Conservation (phyloP, 805 yeast genomes). For the Hanseniaspora occidentalis region DNA sequence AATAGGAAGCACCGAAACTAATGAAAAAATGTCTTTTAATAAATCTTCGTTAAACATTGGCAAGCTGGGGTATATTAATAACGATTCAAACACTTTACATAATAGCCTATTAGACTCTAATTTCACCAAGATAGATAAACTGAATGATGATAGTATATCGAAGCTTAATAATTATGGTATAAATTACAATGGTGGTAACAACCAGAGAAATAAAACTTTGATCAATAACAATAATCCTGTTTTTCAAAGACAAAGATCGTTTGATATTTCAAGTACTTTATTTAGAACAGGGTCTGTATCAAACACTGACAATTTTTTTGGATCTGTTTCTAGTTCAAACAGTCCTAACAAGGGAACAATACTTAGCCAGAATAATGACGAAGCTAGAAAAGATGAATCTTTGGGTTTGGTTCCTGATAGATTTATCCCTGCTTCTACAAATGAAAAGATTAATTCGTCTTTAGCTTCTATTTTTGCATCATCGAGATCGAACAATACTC, state of each 20-base stretch:
- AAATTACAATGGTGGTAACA: not conserved
- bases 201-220: not conserved
- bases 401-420: constrained; percentile 1
- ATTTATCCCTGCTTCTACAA: not conserved
- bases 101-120: too few relatives aligned
- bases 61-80: too few relatives aligned
- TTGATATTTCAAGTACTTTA: not conserved
- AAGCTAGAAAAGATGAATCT: too few relatives aligned
- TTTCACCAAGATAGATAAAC: too few relatives aligned
- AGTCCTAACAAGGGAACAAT: too few relatives aligned
- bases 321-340: too few relatives aligned
- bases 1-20: not conserved
- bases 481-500: constrained; percentile 1
- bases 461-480: not conserved
- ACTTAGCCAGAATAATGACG: too few relatives aligned
- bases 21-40: too few relatives aligned
- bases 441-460: not conserved
- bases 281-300: not conserved
- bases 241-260: not conserved
- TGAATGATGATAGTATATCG: too few relatives aligned
- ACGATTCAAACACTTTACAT: too few relatives aligned
- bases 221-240: not conserved
- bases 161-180: too few relatives aligned
- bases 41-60: too few relatives aligned
- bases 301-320: not conserved